Conservation (phyloP, 352 stramenopile species). For the Blastocystis sp. region DNA sequence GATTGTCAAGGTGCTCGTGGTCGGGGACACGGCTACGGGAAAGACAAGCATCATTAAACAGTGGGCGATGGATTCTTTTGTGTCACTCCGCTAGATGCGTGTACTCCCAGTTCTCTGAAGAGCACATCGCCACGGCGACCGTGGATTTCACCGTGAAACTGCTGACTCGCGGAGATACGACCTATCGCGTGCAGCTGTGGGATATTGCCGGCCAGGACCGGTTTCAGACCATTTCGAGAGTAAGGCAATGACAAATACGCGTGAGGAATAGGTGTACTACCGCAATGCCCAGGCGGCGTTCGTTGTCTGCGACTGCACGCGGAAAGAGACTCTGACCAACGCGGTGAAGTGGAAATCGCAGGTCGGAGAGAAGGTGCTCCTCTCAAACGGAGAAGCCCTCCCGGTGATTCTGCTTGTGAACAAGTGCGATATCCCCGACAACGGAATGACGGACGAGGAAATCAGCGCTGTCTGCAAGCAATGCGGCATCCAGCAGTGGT, state of each 20-base stretch:
- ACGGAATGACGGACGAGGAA: constrained; percentile 10
- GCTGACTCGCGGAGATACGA: constrained; percentile 81
- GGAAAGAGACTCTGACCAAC: constrained; percentile 84
- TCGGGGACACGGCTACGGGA: constrained; percentile 82
- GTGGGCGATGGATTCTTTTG: constrained; percentile 73
- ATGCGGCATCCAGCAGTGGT: constrained; percentile 40
- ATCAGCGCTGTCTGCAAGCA: constrained; percentile 21
- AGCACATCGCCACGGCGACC: constrained; percentile 84
- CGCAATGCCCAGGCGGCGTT: constrained; percentile 84
- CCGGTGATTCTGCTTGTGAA: constrained; percentile 87
- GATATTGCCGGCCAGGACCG: constrained; percentile 88
- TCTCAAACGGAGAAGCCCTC: constrained; percentile 84
- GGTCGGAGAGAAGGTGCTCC: constrained; percentile 85
- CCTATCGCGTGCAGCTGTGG: constrained; percentile 86
- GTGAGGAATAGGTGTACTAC: constrained; percentile 80
- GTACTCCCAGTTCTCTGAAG: constrained; percentile 79
- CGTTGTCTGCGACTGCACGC: constrained; percentile 86
- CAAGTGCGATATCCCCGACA: constrained; percentile 83
- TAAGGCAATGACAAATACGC: constrained; percentile 37
- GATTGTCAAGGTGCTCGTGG: constrained; percentile 84
- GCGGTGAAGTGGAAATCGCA: constrained; percentile 86
- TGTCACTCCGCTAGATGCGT: constrained; percentile 43
- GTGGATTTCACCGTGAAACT: constrained; percentile 87
- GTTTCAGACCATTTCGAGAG: constrained; percentile 85
- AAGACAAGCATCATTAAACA: constrained; percentile 87